Evolutionary conservation across 352 stramenopile species (phyloP), one percentile per base, ranked within the genome.

Genomic region (Saprolegnia parasitica): DNA sequence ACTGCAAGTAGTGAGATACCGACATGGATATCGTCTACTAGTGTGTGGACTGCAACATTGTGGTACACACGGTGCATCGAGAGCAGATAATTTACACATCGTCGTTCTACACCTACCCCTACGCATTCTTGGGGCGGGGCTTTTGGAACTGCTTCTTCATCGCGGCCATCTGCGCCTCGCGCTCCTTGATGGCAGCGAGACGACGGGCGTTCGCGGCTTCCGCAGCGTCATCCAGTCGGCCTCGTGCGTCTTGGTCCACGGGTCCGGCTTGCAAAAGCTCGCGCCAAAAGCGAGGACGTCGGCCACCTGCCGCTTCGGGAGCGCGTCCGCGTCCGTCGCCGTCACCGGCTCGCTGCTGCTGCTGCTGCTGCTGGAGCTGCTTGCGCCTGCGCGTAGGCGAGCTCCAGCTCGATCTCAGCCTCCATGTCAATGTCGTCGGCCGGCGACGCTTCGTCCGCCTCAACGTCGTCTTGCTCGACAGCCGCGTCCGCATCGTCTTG

Each of bases 141-240:
- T 49, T 49, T n/a, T 49, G 42, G 42, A 49, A 49, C 42, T 49
- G 42, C 56, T 88, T 84, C 70, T 84, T 82, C 46, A 83, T 74
- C n/a, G n/a, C n/a, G 54, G 86, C 81, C 73, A 91, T 93, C 66
- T 87, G 72, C 45, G 85, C 79, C 37, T 84, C 81, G 20, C 83
- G 81, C 76, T 93, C 91, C n/a, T n/a, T n/a, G n/a, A 46, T 46
- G 39, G 39, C 39, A 46, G 64, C 85, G 83, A 89, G 71, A 86
- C 91, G 71, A 91, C 85, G 21, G 89, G 67, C 65, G 85, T 91
- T 40, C 90, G 76, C 56, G 87, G 89, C 73, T 87, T 89, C 40
- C 83, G 74, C 13, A 77, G 76, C 63, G 89, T 80, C 4, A 75
- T 71, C 85, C 85, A 93, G 40, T 71, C 56, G 39, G 78, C 56